Percentiles rank a stretch among this genome's conserved stretches.
phyloP scores from a whole-genome alignment of 176 grass and related monocot genomes.

The Leersia perrieri region DNA sequence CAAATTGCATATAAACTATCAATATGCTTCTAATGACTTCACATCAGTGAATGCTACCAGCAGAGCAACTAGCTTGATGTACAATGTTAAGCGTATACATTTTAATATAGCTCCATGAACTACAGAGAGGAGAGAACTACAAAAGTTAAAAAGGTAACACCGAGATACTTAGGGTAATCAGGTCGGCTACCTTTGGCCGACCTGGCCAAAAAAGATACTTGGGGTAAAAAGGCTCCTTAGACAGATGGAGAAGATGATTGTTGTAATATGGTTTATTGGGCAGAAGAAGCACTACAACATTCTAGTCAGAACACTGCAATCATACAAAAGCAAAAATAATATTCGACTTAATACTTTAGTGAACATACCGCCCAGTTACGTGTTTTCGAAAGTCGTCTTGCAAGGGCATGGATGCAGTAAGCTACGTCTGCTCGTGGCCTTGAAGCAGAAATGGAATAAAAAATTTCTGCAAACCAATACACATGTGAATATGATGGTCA shows the following conservation, averaged over 20 bases:
- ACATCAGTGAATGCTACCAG: background rate
- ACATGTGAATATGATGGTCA: background rate
- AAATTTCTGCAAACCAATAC: slow-evolving; percentile 78
- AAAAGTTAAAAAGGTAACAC: background rate
- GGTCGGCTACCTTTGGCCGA: background rate
- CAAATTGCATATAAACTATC: background rate
- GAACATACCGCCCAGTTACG: slow-evolving; percentile 85
- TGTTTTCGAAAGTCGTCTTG: slow-evolving; percentile 94
- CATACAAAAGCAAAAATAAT: background rate
- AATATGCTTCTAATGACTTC: background rate
- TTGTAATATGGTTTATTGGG: too few relatives aligned
- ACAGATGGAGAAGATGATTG: background rate
- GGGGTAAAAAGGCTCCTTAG: background rate
- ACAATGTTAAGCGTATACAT: background rate
- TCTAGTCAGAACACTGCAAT: background rate
- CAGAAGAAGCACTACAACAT: background rate
- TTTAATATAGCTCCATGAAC: background rate
- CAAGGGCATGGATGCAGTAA: slow-evolving; percentile 99
- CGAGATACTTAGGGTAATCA: background rate
- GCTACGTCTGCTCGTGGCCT: slow-evolving; percentile 97
- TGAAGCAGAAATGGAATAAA: slow-evolving; percentile 91
- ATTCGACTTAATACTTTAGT: background rate
- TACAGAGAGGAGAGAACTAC: background rate
- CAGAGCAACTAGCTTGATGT: background rate
- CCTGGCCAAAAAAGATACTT: too few relatives aligned